Base-by-base conservation (phyloP, 495 filamentous ascomycete species). In the Darksidea phi region DNA sequence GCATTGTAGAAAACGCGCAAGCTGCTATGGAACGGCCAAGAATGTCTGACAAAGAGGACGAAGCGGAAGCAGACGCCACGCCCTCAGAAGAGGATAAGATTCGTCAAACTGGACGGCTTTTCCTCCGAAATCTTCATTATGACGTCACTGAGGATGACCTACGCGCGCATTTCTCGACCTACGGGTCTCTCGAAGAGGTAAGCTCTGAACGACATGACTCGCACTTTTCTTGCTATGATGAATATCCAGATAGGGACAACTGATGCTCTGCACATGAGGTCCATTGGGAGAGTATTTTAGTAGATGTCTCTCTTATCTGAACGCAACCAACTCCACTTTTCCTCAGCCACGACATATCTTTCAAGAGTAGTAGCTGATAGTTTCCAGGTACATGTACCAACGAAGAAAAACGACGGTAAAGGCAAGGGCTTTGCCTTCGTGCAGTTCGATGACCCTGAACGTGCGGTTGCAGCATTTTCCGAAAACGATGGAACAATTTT, bases 181-280 rank as follows among this genome's bases (percentile, higher is more conserved):
- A 84, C 69, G 92, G 91, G 25, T 73, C 77, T 50, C 74, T 96
- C 42, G 86, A 91, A 80, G 95, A 97, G 87, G 94, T 97, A 82
- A 81, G 88, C 18, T 18, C 28, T 18, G 32, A 2, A 52, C 61
- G 59, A 57, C 69, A 52, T 57, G 48, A 50, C 48, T 51, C 34
- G 46, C 25, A 32, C 17, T 42, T 52, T 73, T 26, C 34, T 36
- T 43, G 43, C 72, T 71, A 80, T 92, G 93, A 97, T 97, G 93
- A 97, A 86, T 75, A 83, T 83, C 87, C 87, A 84, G 93, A 96
- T 97, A 97, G 94, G 94, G 94, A 97, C 93, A 97, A 82, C 91
- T 88, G 85, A 97, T 94, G 86, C 84, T 74, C 71, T 75, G 83
- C 82, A 83, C 48, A 71, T 87, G 85, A 86, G 85, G 79, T 80